Evolutionary conservation across 139 green algal species (phyloP).

Genomic region (Eudorina sp.): DNA sequence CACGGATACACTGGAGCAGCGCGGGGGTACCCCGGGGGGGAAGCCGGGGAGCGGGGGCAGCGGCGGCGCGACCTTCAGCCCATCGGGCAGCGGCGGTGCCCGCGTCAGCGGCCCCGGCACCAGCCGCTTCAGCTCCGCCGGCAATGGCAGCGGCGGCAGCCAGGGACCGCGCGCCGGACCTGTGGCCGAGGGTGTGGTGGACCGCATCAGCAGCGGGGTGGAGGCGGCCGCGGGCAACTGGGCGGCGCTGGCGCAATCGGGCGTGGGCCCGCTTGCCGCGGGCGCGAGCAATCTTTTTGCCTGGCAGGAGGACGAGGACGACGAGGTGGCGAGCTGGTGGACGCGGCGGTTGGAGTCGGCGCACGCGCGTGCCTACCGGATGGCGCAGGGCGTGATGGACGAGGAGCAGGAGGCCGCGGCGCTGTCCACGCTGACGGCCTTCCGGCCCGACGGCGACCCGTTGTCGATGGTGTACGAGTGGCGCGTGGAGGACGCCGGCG

Average conservation of each 20-base stretch:
- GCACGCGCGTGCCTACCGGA: background rate
- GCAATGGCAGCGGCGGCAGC: background rate
- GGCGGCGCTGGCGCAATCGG: background rate
- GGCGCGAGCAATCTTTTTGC: background rate
- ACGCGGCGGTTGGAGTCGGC: background rate
- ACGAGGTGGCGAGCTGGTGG: constrained; percentile 5
- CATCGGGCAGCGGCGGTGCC: background rate
- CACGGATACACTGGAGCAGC: background rate
- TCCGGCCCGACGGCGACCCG: constrained; percentile 37
- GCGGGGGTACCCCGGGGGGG: background rate
- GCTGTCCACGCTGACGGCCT: constrained; percentile 24
- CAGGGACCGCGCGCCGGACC: background rate
- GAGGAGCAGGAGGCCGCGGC: background rate
- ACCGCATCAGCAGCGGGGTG: background rate
- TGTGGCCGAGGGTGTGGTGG: constrained; percentile 18
- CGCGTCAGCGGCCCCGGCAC: background rate
- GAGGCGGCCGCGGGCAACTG: background rate
- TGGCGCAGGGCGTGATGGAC: background rate
- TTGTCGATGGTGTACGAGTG: constrained; percentile 39
- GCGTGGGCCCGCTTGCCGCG: background rate
- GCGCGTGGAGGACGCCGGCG: background rate
- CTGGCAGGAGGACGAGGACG: constrained; percentile 14
- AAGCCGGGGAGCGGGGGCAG: constrained; percentile 9
- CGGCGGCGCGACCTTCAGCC: background rate
- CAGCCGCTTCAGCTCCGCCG: constrained; percentile 1